These are phyloP conservation scores for Amoeboradix gromovi DNA, from an alignment of 371 early-diverging fungal species.

Conservation along the genomic window DNA sequence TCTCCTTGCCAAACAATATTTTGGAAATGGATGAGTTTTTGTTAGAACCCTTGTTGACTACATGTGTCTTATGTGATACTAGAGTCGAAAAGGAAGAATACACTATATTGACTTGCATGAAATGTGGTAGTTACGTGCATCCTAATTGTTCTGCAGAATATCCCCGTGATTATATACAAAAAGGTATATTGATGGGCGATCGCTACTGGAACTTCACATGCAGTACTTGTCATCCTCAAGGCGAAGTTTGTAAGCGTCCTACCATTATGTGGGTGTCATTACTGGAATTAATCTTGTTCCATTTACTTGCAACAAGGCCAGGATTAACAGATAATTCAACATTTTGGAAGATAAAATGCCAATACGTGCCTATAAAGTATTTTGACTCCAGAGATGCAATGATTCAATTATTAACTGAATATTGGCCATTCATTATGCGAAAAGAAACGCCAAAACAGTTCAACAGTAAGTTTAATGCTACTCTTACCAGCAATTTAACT, in stretches of 20 bases:
- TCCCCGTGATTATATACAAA: background rate
- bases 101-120: background rate
- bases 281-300: background rate
- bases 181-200: background rate
- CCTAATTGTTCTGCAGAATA: background rate
- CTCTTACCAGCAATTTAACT: background rate
- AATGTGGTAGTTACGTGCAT: background rate
- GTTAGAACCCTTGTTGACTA: too few species aligned
- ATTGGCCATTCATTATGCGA: background rate
- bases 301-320: background rate
- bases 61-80: background rate
- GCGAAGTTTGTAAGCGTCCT: background rate
- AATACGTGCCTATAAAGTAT: background rate
- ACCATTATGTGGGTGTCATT: background rate
- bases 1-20: too few species aligned
- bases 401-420: background rate
- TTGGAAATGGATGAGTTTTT: too few species aligned
- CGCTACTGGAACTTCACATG: background rate
- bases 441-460: background rate
- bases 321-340: background rate
- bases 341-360: background rate
- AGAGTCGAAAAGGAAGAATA: background rate
- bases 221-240: background rate
- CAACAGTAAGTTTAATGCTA: background rate
- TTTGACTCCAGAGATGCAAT: background rate